Conservation (phyloP, 73 alveolate genomes). For the Blepharisma japonicum region DNA sequence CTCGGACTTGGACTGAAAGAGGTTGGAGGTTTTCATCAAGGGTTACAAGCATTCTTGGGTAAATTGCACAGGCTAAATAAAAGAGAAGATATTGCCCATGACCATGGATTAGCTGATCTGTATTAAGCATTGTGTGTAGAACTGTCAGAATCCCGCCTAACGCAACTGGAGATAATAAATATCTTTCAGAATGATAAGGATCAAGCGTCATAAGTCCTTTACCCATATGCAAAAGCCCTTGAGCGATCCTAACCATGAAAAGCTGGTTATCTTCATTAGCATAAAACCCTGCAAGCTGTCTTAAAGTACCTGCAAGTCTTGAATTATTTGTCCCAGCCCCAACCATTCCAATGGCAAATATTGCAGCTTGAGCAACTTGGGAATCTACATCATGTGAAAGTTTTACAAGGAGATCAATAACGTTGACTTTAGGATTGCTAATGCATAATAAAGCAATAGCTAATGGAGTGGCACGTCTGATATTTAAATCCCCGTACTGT, state of each 20-base stretch:
- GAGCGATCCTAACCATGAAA: slow-evolving; percentile 92
- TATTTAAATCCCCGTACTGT: slow-evolving; percentile 90
- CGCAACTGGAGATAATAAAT: slow-evolving; percentile 65
- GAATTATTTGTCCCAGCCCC: slow-evolving; percentile 95
- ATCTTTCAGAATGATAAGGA: slow-evolving; percentile 86
- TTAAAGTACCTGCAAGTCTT: slow-evolving; percentile 83
- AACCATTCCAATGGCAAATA: slow-evolving; percentile 80
- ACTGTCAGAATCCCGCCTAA: slow-evolving; percentile 80
- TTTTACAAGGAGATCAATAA: slow-evolving; percentile 84
- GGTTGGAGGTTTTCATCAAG: slow-evolving; percentile 84
- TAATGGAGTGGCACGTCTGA: slow-evolving; percentile 89
- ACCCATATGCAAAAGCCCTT: slow-evolving; percentile 73
- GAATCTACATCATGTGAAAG: slow-evolving; percentile 89
- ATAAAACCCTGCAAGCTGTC: slow-evolving; percentile 91
- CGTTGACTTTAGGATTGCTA: slow-evolving; percentile 81
- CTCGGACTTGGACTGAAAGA: slow-evolving; percentile 75
- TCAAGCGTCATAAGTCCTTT: slow-evolving; percentile 86
- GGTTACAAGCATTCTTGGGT: slow-evolving; percentile 93
- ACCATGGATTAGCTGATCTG: slow-evolving; percentile 66
- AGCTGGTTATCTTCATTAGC: slow-evolving; percentile 82
- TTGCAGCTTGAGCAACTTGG: slow-evolving; percentile 73
- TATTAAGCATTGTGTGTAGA: slow-evolving; percentile 68
- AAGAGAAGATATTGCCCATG: slow-evolving; percentile 84
- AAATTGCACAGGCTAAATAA: slow-evolving; percentile 86
- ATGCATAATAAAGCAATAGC: slow-evolving; percentile 83